Evolutionary conservation across 768 basidiomycete genomes (phyloP).

Genomic region (Leccinum broughii): DNA sequence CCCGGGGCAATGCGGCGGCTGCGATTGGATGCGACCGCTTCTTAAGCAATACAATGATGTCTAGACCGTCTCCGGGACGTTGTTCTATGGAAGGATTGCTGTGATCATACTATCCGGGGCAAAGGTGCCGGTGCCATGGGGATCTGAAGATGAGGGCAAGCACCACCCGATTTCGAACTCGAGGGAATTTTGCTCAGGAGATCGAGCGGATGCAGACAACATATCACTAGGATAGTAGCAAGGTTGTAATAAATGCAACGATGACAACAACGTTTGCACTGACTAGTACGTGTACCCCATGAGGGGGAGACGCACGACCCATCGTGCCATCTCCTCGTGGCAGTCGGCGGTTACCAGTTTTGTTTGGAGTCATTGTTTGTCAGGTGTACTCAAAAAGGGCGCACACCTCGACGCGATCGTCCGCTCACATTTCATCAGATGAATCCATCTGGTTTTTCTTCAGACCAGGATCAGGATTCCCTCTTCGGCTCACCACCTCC

Average conservation of each 20-base stretch:
- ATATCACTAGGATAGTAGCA: too few species aligned
- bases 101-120: too few species aligned
- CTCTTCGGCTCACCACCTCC: constrained; percentile 83
- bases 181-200: too few species aligned
- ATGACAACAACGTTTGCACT: too few species aligned
- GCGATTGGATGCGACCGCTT: background rate
- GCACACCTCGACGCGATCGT: constrained; percentile 1
- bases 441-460: constrained; percentile 9
- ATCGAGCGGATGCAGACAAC: too few species aligned
- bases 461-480: constrained; percentile 56
- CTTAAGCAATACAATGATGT: background rate
- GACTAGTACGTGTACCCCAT: too few species aligned
- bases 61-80: background rate
- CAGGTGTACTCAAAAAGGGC: constrained; percentile 1
- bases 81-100: background rate
- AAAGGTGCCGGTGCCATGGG: background rate
- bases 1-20: background rate
- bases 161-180: too few species aligned
- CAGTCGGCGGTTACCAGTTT: background rate
- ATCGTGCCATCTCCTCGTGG: too few species aligned
- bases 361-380: constrained; percentile 16
- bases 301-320: too few species aligned
- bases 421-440: constrained; percentile 10
- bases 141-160: too few species aligned
- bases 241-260: too few species aligned